Percentiles rank a stretch among this genome's conserved stretches.
Evolutionary conservation across 257 asterid species (phyloP).

Genomic region (Cordia subcordata): DNA sequence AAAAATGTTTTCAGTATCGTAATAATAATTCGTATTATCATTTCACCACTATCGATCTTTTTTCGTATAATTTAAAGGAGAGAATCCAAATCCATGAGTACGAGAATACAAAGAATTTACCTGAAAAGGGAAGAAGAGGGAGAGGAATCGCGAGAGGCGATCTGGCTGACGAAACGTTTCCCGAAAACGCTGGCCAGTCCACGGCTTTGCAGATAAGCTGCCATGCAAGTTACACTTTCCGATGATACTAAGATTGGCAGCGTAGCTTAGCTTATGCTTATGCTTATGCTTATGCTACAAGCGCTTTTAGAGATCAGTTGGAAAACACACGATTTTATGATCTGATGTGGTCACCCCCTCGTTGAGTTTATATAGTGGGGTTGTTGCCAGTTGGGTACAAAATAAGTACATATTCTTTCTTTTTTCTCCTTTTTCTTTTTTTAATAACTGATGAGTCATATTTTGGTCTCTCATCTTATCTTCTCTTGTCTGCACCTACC

Average conservation of each 20-base stretch:
- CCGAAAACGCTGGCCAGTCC: constrained; percentile 7
- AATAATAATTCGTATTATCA: too few relatives aligned
- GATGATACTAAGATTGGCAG: too few relatives aligned
- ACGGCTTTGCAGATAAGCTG: not conserved
- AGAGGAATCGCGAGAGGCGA: constrained; percentile 1
- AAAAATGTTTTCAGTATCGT: too few relatives aligned
- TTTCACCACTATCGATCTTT: too few relatives aligned
- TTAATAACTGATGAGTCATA: too few relatives aligned
- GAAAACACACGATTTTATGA: not conserved
- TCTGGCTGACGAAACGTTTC: constrained; percentile 4
- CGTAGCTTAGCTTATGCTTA: too few relatives aligned
- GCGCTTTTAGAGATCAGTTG: constrained; percentile 9
- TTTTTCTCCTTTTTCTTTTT: too few relatives aligned
- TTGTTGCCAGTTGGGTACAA: not conserved
- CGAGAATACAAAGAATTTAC: not conserved
- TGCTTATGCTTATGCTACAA: not conserved
- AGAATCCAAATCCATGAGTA: too few relatives aligned
- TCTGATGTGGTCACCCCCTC: not conserved
- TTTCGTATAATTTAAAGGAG: too few relatives aligned
- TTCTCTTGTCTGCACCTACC: constrained; percentile 14
- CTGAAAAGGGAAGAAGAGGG: constrained; percentile 1
- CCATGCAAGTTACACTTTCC: constrained; percentile 3
- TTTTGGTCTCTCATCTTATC: not conserved
- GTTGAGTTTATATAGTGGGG: not conserved
- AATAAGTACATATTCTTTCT: not conserved